These are phyloP conservation scores for Candida multigemmis DNA, from an alignment of 805 yeast species.

Conservation along the genomic window DNA sequence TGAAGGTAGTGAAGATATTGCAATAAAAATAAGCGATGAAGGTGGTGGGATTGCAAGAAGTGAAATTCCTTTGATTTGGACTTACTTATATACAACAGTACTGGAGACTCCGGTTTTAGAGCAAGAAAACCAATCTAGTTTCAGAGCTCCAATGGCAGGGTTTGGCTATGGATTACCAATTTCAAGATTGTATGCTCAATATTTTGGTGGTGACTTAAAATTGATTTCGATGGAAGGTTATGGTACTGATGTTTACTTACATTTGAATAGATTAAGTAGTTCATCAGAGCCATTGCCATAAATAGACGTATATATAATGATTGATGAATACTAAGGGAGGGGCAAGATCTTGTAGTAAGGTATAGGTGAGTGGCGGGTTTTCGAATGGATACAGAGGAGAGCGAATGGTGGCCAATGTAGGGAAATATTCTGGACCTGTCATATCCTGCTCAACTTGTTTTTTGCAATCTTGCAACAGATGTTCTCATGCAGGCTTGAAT, in stretches of 20 bases:
- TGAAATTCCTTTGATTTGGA: conserved; percentile 81
- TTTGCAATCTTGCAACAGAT: no score
- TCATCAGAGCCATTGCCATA: conserved; percentile 61
- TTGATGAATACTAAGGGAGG: no score
- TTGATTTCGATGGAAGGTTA: conserved; percentile 89
- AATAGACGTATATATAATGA: conserved; percentile 3
- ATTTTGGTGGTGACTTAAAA: conserved; percentile 85
- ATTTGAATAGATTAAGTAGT: conserved; percentile 69
- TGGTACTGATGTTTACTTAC: conserved; percentile 88
- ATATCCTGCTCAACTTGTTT: no score
- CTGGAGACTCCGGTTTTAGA: conserved; percentile 60
- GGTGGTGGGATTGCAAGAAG: conserved; percentile 91
- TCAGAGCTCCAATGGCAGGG: conserved; percentile 90
- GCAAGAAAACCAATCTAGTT: conserved; percentile 52
- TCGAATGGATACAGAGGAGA: no score
- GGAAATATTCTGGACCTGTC: no score
- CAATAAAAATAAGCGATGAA: conserved; percentile 84
- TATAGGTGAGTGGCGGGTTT: no score
- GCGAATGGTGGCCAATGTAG: no score
- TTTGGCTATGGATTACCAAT: conserved; percentile 89
- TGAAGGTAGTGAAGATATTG: conserved; percentile 84
- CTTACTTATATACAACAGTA: conserved; percentile 85
- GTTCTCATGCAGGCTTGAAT: no score
- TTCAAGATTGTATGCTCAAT: conserved; percentile 76
- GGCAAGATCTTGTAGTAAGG: no score